These are phyloP conservation scores for Cerrena zonata DNA, from an alignment of 1,284 basidiomycete species.

Conservation along the genomic window DNA sequence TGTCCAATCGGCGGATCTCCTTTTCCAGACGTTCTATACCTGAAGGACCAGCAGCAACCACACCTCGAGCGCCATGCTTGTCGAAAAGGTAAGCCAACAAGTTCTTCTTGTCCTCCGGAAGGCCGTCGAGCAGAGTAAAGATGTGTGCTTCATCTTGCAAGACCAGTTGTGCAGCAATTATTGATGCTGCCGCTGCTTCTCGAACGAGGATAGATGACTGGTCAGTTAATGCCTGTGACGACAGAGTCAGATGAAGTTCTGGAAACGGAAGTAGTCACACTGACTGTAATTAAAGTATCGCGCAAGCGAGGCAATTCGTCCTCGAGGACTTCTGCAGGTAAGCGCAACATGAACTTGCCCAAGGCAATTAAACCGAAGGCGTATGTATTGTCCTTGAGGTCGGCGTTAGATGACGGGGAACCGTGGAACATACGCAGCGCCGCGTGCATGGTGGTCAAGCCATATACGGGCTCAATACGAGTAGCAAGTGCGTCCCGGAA, in stretches of 20 bases:
- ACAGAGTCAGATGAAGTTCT: not conserved
- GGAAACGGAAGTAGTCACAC: conserved; percentile 25
- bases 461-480: conserved; percentile 75
- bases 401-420: conserved; percentile 42
- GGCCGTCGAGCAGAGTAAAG: conserved; percentile 69
- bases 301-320: conserved; percentile 76
- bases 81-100: conserved; percentile 79
- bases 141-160: conserved; percentile 75
- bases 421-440: conserved; percentile 58
- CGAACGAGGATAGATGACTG: conserved; percentile 66
- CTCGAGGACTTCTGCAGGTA: conserved; percentile 77
- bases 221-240: conserved; percentile 66
- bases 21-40: conserved; percentile 65
- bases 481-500: conserved; percentile 68
- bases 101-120: conserved; percentile 81
- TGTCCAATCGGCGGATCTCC: conserved; percentile 71
- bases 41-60: conserved; percentile 17
- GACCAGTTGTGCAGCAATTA: conserved; percentile 75
- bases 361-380: conserved; percentile 77
- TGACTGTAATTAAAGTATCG: conserved; percentile 59
- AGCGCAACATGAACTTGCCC: conserved; percentile 71
- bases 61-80: conserved; percentile 66
- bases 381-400: conserved; percentile 58
- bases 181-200: conserved; percentile 72
- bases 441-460: conserved; percentile 73